A percentile compares a stretch with the other conserved stretches of the same genome.
phyloP scores from a whole-genome alignment of 2,329 filamentous ascomycete genomes.

The Colletotrichum gloeosporioides region DNA sequence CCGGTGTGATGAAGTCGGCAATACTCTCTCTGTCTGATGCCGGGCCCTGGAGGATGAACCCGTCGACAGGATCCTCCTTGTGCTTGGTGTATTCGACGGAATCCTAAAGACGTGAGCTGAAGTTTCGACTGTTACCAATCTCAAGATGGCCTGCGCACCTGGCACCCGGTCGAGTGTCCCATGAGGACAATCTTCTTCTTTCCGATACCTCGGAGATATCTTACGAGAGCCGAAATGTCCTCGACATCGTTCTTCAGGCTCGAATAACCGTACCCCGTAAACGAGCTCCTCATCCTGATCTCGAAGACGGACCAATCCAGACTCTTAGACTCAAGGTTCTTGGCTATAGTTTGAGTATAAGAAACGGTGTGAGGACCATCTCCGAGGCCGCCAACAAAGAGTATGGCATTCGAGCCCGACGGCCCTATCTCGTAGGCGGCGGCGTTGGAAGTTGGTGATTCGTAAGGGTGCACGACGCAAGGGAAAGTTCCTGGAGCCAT shows the following conservation, averaged over 20 bases:
- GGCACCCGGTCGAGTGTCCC: conserved; percentile 65
- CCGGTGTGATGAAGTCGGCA: conserved; percentile 45
- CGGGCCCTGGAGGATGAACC: conserved; percentile 80
- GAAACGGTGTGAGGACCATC: conserved; percentile 72
- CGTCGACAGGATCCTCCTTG: conserved; percentile 64
- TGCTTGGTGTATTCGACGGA: conserved; percentile 59
- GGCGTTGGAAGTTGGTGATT: conserved; percentile 42
- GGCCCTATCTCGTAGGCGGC: conserved; percentile 55
- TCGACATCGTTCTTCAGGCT: conserved; percentile 57
- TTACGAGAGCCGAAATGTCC: conserved; percentile 58
- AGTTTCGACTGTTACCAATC: background rate
- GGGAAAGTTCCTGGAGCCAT: conserved; percentile 21
- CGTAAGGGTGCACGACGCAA: conserved; percentile 52
- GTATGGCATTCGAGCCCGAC: conserved; percentile 58
- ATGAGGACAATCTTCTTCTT: conserved; percentile 59
- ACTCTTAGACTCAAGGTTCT: conserved; percentile 41
- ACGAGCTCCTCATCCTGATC: conserved; percentile 60
- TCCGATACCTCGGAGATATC: conserved; percentile 56
- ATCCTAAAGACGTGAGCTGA: conserved; percentile 44
- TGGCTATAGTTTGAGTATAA: conserved; percentile 57
- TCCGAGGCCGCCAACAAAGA: conserved; percentile 74
- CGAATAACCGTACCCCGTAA: conserved; percentile 55
- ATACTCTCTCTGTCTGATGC: conserved; percentile 78
- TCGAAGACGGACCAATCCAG: conserved; percentile 61
- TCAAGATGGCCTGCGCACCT: conserved; percentile 39